Base-by-base conservation (phyloP, 2,329 filamentous ascomycete species). In the Laburnicola sp. region DNA sequence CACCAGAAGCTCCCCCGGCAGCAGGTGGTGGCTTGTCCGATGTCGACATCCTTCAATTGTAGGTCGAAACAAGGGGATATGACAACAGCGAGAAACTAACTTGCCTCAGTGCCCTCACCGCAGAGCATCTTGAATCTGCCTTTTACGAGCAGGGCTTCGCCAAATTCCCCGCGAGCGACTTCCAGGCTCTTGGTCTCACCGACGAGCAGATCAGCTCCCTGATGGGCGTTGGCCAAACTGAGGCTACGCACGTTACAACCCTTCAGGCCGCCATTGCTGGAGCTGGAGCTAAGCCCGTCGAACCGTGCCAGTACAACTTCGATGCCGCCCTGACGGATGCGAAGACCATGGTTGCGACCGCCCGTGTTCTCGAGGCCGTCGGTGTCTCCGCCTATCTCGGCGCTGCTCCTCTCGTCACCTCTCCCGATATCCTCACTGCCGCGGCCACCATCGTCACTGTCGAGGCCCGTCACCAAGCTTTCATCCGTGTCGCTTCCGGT, bases 81-180 rank as follows among this genome's bases (percentile, higher is more conserved):
- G 37, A 41, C 54, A 21, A 34, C 60, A 57, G 44, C 61, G 22
- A 9, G 9, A 27, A 28, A 27, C 69, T 73, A 63, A 74, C 74
- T 70, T 38, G 4, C 21, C 30, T 11, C 47, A 87, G 84, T 66
- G 87, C 87, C 56, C 76, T 89, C 49, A 89, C 87, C 4, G 79
- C 89, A 39, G 88, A 91, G 74, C 85, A 87, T 74, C 85, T 91
- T 63, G 88, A 91, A 75, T 79, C 84, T 23, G 78, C 80, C 48
- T 91, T 89, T 74, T 91, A 91, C 78, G 78, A 82, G 61, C 79
- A 87, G 66, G 87, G 86, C 32, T 88, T 91, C 66, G 78, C 79
- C 56, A 80, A 83, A 70, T 88, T 90, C 75, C 78, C 82, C 25
- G 79, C 82, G 35, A 70, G 78, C 27, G 83, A 89, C 64, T 91